Evolutionary conservation across 2,329 filamentous ascomycete genomes (phyloP).

Genomic region (Diaporthe batatas): DNA sequence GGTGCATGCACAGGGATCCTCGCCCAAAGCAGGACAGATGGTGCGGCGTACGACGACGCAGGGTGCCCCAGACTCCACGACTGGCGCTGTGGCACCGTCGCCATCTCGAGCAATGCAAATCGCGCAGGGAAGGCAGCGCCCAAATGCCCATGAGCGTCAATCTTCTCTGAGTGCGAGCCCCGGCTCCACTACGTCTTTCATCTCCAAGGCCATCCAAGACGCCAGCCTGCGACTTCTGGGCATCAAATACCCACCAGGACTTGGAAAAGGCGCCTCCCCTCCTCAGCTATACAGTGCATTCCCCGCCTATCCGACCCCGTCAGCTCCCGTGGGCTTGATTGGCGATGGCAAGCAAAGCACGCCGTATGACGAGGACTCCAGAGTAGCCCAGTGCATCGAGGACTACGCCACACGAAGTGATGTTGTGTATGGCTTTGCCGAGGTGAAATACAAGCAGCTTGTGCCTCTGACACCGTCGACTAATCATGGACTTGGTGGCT

Average conservation of each 20-base stretch:
- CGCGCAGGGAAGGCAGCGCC: conserved; percentile 72
- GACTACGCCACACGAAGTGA: conserved; percentile 94
- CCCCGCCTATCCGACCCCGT: conserved; percentile 83
- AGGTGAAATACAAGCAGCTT: conserved; percentile 99
- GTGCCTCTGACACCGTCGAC: conserved; percentile 86
- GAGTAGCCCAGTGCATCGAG: conserved; percentile 85
- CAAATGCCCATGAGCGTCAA: conserved; percentile 76
- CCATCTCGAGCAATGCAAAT: conserved; percentile 81
- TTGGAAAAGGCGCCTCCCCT: conserved; percentile 77
- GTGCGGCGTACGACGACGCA: conserved; percentile 84
- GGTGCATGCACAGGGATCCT: conserved; percentile 60
- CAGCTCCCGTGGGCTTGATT: conserved; percentile 72
- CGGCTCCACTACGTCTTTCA: conserved; percentile 85
- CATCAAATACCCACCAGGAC: conserved; percentile 75
- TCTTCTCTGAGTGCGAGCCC: conserved; percentile 81
- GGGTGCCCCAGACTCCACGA: conserved; percentile 75
- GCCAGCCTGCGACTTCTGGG: conserved; percentile 84
- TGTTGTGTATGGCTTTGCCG: conserved; percentile 96
- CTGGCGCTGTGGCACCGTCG: conserved; percentile 77
- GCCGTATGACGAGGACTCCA: conserved; percentile 82
- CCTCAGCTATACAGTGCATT: conserved; percentile 84
- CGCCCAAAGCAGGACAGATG: conserved; percentile 73
- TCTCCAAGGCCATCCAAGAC: conserved; percentile 95
- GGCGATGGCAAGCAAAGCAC: conserved; percentile 73
- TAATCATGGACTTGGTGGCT: conserved; percentile 77